Conservation (phyloP, 768 basidiomycete genomes). For the Rhodosporidiobolus sp. region DNA sequence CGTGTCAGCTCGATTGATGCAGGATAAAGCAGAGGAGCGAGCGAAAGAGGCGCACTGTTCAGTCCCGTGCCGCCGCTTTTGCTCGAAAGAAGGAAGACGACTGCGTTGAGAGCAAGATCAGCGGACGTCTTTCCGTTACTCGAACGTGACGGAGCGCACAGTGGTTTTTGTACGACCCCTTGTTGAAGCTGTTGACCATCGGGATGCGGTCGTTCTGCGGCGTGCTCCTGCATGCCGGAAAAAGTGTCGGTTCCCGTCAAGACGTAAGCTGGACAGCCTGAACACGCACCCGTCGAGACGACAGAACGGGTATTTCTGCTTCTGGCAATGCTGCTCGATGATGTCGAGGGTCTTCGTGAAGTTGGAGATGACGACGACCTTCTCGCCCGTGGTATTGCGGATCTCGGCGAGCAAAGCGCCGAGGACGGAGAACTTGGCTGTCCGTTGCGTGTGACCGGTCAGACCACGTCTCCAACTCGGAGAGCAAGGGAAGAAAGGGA, state of each 20-base stretch:
- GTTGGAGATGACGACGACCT: constrained; percentile 88
- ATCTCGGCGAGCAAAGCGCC: constrained; percentile 63
- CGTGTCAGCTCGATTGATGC: no score
- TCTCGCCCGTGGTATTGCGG: constrained; percentile 67
- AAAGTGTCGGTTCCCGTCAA: no score
- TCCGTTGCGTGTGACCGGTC: no score
- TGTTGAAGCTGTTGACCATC: constrained; percentile 85
- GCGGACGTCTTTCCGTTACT: no score
- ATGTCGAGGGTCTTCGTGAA: constrained; percentile 92
- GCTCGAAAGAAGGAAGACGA: constrained; percentile 85
- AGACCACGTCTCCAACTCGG: background rate
- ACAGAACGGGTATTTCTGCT: constrained; percentile 69
- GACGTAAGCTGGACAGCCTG: no score
- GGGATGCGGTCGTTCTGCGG: constrained; percentile 66
- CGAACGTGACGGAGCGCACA: constrained; percentile 60
- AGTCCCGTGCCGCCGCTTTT: constrained; percentile 95
- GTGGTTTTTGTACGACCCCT: constrained; percentile 63
- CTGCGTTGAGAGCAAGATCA: no score
- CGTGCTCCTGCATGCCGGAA: constrained; percentile 30
- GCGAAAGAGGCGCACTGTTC: constrained; percentile 55
- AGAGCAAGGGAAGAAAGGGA: background rate
- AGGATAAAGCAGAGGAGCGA: background rate
- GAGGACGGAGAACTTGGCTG: constrained; percentile 73
- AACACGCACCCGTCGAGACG: constrained; percentile 78
- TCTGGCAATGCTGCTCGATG: constrained; percentile 78